Base-by-base conservation (phyloP, 345 rosid genomes). In the Draba incana region DNA sequence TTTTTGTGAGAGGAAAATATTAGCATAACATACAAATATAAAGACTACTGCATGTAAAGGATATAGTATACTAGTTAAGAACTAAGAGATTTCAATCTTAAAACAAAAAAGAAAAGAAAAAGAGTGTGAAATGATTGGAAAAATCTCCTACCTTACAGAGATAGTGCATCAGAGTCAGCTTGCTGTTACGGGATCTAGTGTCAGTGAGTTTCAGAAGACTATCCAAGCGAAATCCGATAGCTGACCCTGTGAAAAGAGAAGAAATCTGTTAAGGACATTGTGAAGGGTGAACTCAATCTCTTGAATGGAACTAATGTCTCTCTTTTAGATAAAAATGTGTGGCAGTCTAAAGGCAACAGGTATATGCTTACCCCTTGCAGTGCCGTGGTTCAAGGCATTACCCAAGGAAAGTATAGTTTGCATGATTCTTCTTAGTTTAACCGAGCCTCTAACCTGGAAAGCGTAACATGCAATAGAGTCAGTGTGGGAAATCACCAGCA, bases 121-220 rank as follows among this genome's bases (percentile, higher is more conserved):
- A 1, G 15, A 46, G 25, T 55, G 15, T 20, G 37, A 28, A 42
- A 41, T 5, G 33, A 47, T 23, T 31, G 61, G 61, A 49, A 42
- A 48, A 48, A 4, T 31, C 54, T 46, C 81, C 13, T 81, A 87
- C 97, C 90, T 90, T 90, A 59, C 97, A 90, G 57, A 90, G 94
- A 82, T 90, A 90, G 71, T 90, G 97, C 97, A 90, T 90, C 67
- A 88, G 92, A 68, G 97, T 87, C 87, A 87, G 87, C 85, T 86
- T 90, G 83, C 78, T 87, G 74, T 87, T 82, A 57, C 76, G 78
- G 28, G 92, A 83, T 82, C 97, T 77, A 70, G 94, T 90, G 75
- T 90, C 97, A 64, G 87, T 82, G 77, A 90, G 97, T 81, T 87
- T 90, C 67, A 87, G 87, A 75, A 90, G 97, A 82, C 97, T 90